Base-by-base conservation (phyloP, 2,329 filamentous ascomycete species). In the Lojkania enalia region DNA sequence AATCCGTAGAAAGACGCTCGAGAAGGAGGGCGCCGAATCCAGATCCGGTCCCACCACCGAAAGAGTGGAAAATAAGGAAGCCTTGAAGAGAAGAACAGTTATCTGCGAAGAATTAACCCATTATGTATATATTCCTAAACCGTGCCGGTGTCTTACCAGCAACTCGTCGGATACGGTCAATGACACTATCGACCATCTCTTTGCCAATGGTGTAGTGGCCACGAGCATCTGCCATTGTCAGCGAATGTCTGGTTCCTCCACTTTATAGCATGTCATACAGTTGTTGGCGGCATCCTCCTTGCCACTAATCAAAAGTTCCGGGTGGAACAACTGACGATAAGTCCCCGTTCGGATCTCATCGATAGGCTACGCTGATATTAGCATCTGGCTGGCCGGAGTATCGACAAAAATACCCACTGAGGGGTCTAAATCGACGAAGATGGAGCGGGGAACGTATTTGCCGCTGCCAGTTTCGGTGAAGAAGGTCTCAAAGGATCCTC, bases 281-380 rank as follows among this genome's bases (percentile, higher is more conserved):
- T 88, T 88, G 76, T 87, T 87, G 74, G 84, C 83, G 47, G 85
- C 84, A 79, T 87, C 85, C 71, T 87, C 85, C 78, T 87, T 87
- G 72, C 84, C 84, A 70, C 81, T 87, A 67, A 87, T 82, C 65
- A 87, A 72, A 59, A 84, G 77, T 76, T 87, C 84, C 35, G 84
- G 84, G 73, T 87, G 84, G 77, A 86, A 87, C 49, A 87, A 80
- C 65, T 84, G 78, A 60, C 83, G 82, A 74, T 86, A 87, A 54
- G 63, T 51, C 48, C 84, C 84, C 42, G 83, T 87, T 48, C 84
- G 82, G 72, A 87, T 86, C 77, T 87, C 85, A 61, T 87, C 85
- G 59, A 87, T 85, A 48, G 84, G 84, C 44, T 81, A 39, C 13
- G 27, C 20, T 16, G 35, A 29, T 30, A 49, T 63, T 38, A 64